Evolutionary conservation across 768 basidiomycete genomes (phyloP).

Genomic region (Leucocoprinus leucothites): DNA sequence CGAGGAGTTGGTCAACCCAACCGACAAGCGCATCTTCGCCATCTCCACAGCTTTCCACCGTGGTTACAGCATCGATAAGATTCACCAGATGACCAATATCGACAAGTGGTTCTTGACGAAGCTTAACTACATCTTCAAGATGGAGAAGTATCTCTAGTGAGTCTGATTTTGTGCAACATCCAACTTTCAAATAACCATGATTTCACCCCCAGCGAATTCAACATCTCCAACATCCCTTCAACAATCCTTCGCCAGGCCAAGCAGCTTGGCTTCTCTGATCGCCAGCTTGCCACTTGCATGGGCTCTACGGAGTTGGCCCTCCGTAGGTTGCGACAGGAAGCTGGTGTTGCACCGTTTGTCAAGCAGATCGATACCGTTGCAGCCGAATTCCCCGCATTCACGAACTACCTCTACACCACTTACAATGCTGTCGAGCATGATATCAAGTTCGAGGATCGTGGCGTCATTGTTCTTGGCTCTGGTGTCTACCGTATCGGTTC

Average conservation of each 20-base stretch:
- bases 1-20: constrained; percentile 89
- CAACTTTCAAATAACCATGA: not conserved
- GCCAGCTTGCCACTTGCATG: constrained; percentile 79
- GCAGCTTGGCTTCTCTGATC: constrained; percentile 94
- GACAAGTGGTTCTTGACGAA: constrained; percentile 98
- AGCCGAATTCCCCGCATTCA: constrained; percentile 97
- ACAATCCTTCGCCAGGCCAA: constrained; percentile 78
- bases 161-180: constrained; percentile 26
- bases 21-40: constrained; percentile 96
- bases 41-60: constrained; percentile 91
- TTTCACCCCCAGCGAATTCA: constrained; percentile 46
- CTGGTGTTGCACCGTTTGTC: constrained; percentile 81
- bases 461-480: constrained; percentile 96
- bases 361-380: constrained; percentile 99
- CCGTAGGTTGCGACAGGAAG: constrained; percentile 84
- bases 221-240: constrained; percentile 58
- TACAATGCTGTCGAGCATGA: constrained; percentile 98
- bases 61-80: constrained; percentile 92
- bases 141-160: constrained; percentile 76
- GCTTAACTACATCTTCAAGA: constrained; percentile 77
- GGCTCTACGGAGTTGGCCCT: constrained; percentile 92
- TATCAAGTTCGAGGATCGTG: constrained; percentile 82
- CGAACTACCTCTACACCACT: constrained; percentile 98
- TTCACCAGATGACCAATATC: constrained; percentile 97
- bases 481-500: constrained; percentile 99